phyloP scores from a whole-genome alignment of 2,329 filamentous ascomycete genomes.

The Penicillium sp. region DNA sequence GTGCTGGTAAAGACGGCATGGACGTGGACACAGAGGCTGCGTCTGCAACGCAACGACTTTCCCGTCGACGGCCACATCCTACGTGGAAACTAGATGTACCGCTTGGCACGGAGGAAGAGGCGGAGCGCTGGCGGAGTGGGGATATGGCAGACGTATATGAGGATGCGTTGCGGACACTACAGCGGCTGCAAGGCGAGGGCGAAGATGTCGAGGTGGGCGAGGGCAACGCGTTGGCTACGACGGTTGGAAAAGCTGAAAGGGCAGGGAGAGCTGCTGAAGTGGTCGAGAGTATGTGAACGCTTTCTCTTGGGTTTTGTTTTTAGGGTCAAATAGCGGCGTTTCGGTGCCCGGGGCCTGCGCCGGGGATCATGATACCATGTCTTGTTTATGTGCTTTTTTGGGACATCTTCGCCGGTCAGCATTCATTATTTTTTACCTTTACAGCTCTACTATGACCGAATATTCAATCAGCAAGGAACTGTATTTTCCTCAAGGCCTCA shows the following conservation, averaged over 20 bases:
- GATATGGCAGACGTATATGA: constrained; percentile 43
- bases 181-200: constrained; percentile 37
- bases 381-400: constrained; percentile 3
- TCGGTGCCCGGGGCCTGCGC: constrained; percentile 7
- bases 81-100: constrained; percentile 33
- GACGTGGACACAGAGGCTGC: constrained; percentile 39
- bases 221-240: constrained; percentile 41
- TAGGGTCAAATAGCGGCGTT: constrained; percentile 14
- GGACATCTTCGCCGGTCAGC: neutral
- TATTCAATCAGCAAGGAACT: neutral
- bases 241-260: constrained; percentile 46
- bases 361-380: constrained; percentile 25
- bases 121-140: constrained; percentile 39
- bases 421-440: neutral
- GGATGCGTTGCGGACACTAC: constrained; percentile 37
- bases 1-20: constrained; percentile 15
- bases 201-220: constrained; percentile 23
- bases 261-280: constrained; percentile 44
- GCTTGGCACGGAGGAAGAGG: constrained; percentile 32
- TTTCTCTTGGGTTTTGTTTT: constrained; percentile 6
- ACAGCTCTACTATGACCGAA: neutral
- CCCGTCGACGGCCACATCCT: constrained; percentile 5
- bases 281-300: constrained; percentile 43
- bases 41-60: constrained; percentile 1
- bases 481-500: constrained; percentile 4